Percentiles rank a stretch among this genome's conserved stretches.
Conservation (phyloP, 2,329 filamentous ascomycete genomes). For the Penicillium griseofulvum region DNA sequence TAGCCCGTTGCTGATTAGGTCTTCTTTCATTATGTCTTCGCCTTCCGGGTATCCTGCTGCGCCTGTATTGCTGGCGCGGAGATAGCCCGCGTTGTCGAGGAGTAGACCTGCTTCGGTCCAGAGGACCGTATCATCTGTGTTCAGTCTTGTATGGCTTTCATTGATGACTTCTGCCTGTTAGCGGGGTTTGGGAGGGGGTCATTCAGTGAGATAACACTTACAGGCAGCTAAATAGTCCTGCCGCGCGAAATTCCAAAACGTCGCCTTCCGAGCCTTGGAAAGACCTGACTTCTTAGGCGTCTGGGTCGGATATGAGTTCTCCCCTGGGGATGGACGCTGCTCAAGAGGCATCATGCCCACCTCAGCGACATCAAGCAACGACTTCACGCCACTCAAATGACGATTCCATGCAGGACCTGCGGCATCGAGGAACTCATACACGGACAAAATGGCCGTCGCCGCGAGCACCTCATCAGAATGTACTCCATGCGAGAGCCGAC, state of each 20-base stretch:
- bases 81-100: slow-evolving; percentile 54
- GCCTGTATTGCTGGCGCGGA: slow-evolving; percentile 42
- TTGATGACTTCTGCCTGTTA: slow-evolving; percentile 48
- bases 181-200: not conserved
- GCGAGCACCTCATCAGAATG: slow-evolving; percentile 60
- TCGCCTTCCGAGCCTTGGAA: slow-evolving; percentile 57
- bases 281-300: slow-evolving; percentile 40
- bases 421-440: slow-evolving; percentile 67
- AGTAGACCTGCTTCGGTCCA: slow-evolving; percentile 65
- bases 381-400: slow-evolving; percentile 65
- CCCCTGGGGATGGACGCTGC: slow-evolving; percentile 44
- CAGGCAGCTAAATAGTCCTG: slow-evolving; percentile 65
- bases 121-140: slow-evolving; percentile 60
- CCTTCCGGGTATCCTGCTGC: slow-evolving; percentile 33
- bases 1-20: slow-evolving; percentile 62
- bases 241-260: slow-evolving; percentile 66
- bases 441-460: slow-evolving; percentile 64
- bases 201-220: slow-evolving; percentile 30
- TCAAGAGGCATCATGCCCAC: slow-evolving; percentile 42
- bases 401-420: slow-evolving; percentile 62
- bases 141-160: slow-evolving; percentile 58
- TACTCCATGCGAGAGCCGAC: slow-evolving; percentile 40
- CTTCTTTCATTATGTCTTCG: slow-evolving; percentile 57
- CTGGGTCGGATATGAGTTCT: slow-evolving; percentile 27
- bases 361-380: slow-evolving; percentile 53